These are phyloP conservation scores for Silene vulgaris DNA, from an alignment of 179 eudicot genomes.

Conservation along the genomic window DNA sequence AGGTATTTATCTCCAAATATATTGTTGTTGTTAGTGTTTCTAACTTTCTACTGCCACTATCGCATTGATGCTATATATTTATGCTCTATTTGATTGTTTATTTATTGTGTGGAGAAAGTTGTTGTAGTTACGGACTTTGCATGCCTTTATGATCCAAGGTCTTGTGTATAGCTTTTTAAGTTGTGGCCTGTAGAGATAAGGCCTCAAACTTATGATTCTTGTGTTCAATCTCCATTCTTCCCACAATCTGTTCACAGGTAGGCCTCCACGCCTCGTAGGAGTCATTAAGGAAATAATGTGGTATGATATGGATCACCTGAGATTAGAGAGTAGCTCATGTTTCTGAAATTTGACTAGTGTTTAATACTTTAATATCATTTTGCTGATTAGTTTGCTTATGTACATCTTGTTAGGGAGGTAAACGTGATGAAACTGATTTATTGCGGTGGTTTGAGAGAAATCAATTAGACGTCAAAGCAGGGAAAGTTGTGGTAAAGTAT, in stretches of 20 bases:
- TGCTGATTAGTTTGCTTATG: not conserved
- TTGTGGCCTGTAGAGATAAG: not conserved
- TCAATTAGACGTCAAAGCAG: conserved; percentile 50
- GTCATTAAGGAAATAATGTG: not conserved
- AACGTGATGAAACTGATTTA: conserved; percentile 43
- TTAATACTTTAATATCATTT: not conserved
- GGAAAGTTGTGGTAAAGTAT: conserved; percentile 77
- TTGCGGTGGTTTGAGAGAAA: conserved; percentile 58
- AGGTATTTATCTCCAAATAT: conserved; percentile 39
- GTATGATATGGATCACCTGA: conserved; percentile 1
- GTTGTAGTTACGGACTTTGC: not conserved
- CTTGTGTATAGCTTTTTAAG: conserved; percentile 4
- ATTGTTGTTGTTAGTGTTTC: not conserved
- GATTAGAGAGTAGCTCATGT: not conserved
- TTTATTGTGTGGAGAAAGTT: not conserved
- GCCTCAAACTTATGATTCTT: not conserved
- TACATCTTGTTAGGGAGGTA: conserved; percentile 44
- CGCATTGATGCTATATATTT: not conserved
- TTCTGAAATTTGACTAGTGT: not conserved
- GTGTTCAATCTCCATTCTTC: not conserved
- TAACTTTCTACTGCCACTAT: not conserved
- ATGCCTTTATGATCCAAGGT: not conserved
- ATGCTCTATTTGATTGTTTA: conserved; percentile 3
- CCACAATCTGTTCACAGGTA: not conserved
- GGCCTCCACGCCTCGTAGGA: conserved; percentile 3